phyloP scores from a whole-genome alignment of 2,329 filamentous ascomycete species.

The Pyrenochaeta sp. region DNA sequence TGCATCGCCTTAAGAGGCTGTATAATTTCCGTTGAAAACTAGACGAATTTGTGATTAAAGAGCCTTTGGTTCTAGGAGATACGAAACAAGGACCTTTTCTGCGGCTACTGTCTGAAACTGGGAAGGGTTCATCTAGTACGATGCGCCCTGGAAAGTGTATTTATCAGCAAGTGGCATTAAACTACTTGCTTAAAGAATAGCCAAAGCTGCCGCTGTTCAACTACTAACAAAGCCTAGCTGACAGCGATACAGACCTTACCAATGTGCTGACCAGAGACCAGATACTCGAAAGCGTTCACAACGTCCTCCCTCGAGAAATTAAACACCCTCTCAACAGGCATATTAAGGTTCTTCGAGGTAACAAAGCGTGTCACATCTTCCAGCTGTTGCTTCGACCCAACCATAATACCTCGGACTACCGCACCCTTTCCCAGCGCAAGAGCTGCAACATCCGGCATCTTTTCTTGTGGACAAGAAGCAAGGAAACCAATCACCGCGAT shows the following conservation, averaged over 20 bases:
- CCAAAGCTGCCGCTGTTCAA: too few relatives aligned
- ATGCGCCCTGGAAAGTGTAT: too few relatives aligned
- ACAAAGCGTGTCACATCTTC: conserved; percentile 46
- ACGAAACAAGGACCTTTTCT: too few relatives aligned
- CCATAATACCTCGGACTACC: conserved; percentile 59
- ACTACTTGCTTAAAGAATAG: too few relatives aligned
- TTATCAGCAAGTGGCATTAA: too few relatives aligned
- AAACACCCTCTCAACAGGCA: conserved; percentile 42
- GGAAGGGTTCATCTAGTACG: too few relatives aligned
- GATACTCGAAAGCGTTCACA: conserved; percentile 41
- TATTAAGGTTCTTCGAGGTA: conserved; percentile 32
- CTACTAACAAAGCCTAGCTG: background rate
- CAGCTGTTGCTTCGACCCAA: conserved; percentile 63
- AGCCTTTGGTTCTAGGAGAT: too few relatives aligned
- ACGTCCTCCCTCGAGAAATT: conserved; percentile 39
- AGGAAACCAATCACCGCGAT: conserved; percentile 57
- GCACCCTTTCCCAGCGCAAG: conserved; percentile 38
- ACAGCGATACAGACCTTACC: conserved; percentile 27
- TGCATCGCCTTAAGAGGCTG: too few relatives aligned
- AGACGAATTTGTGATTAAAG: too few relatives aligned
- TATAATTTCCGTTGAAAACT: too few relatives aligned
- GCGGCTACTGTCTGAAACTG: too few relatives aligned
- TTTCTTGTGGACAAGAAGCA: conserved; percentile 24
- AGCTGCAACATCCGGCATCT: conserved; percentile 43
- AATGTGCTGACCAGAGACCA: conserved; percentile 43